These are phyloP conservation scores for Eucalyptus pauciflora DNA, from an alignment of 345 rosid genomes.

Conservation along the genomic window DNA sequence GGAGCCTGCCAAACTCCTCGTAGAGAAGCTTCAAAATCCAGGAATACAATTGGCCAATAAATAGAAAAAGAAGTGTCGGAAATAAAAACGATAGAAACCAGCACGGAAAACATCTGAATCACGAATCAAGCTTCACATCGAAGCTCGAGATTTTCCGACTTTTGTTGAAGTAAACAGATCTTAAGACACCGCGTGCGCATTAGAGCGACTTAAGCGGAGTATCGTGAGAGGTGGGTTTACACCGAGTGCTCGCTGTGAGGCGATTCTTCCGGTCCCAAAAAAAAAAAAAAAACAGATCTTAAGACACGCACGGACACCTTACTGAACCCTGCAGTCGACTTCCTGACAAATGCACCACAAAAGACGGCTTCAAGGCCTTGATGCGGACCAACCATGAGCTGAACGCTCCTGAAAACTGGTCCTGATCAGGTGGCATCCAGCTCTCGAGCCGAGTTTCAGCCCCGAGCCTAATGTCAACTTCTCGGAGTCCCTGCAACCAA, in stretches of 20 bases:
- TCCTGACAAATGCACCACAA: neutral
- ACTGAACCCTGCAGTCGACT: neutral
- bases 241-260: too few relatives aligned
- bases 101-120: neutral
- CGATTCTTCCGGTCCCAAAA: too few relatives aligned
- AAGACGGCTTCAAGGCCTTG: neutral
- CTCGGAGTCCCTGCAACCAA: neutral
- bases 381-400: neutral
- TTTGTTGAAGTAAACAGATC: neutral
- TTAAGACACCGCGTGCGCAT: neutral
- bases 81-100: neutral
- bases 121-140: neutral
- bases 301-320: neutral
- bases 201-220: too few relatives aligned
- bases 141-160: neutral
- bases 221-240: too few relatives aligned
- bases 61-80: neutral
- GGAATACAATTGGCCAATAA: neutral
- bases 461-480: neutral
- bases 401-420: neutral
- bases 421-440: neutral
- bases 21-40: too few relatives aligned
- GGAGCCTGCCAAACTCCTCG: neutral
- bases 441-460: neutral
- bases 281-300: neutral